A percentile compares a stretch with the other conserved stretches of the same genome.
phyloP scores from a whole-genome alignment of 768 basidiomycete species.

The Mycena pura region DNA sequence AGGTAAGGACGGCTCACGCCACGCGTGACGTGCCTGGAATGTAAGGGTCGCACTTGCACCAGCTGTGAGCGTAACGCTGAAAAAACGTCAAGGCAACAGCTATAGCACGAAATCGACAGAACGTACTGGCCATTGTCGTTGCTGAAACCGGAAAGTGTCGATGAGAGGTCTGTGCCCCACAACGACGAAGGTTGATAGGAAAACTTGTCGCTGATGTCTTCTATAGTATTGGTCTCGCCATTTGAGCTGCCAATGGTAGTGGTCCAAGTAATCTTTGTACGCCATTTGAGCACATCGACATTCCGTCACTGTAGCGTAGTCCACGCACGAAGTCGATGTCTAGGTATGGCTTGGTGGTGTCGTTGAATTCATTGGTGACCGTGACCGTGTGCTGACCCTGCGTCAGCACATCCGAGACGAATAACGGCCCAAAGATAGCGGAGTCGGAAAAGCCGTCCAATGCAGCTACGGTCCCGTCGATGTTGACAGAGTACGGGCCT shows the following conservation, averaged over 20 bases:
- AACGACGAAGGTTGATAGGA: conserved; percentile 8
- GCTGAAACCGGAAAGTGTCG: conserved; percentile 17
- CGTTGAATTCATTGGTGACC: conserved; percentile 24
- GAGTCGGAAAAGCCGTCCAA: conserved; percentile 26
- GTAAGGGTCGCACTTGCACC: conserved; percentile 8
- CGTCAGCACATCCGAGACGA: conserved; percentile 31
- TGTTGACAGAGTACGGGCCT: conserved; percentile 34
- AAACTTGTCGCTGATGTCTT: conserved; percentile 14
- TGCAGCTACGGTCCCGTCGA: conserved; percentile 32
- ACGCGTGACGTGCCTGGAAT: conserved; percentile 1
- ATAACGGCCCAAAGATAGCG: conserved; percentile 38
- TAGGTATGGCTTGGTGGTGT: conserved; percentile 25
- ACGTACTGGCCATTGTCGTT: conserved; percentile 24
- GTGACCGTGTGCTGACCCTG: conserved; percentile 36
- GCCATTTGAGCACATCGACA: background rate
- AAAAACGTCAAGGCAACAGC: background rate
- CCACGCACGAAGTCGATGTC: conserved; percentile 42
- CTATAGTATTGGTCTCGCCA: background rate
- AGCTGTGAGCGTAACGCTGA: conserved; percentile 2
- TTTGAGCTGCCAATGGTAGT: background rate
- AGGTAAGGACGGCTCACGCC: background rate
- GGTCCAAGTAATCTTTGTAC: conserved; percentile 22
- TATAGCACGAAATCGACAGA: background rate
- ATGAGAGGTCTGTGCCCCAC: conserved; percentile 16
- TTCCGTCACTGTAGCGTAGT: background rate